Percentiles rank a stretch among this genome's conserved stretches.
phyloP scores from a whole-genome alignment of 1,139 yeast species.

The Protomyces inouyei region DNA sequence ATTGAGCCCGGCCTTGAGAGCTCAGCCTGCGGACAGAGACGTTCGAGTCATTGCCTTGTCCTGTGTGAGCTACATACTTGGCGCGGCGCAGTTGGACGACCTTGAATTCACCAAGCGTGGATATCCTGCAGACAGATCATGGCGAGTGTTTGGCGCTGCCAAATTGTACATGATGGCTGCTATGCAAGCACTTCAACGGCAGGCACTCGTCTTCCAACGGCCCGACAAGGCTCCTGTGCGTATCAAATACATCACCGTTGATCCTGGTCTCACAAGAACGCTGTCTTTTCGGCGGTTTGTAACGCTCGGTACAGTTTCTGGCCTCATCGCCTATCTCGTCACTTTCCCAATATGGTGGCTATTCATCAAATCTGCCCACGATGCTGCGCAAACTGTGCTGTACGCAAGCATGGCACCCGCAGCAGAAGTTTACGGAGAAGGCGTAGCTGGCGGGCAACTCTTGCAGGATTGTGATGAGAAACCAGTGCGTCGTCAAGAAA shows the following conservation, averaged over 20 bases:
- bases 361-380: slow-evolving; percentile 63
- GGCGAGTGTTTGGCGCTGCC: slow-evolving; percentile 75
- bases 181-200: slow-evolving; percentile 68
- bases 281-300: slow-evolving; percentile 75
- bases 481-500: slow-evolving; percentile 58
- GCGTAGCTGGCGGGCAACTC: slow-evolving; percentile 64
- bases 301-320: slow-evolving; percentile 70
- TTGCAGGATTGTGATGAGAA: slow-evolving; percentile 60
- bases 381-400: slow-evolving; percentile 75
- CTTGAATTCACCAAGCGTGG: slow-evolving; percentile 58
- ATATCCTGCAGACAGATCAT: slow-evolving; percentile 61
- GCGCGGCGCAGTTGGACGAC: slow-evolving; percentile 60
- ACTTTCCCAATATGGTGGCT: slow-evolving; percentile 80
- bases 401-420: slow-evolving; percentile 66
- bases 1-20: slow-evolving; percentile 71
- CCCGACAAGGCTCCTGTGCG: slow-evolving; percentile 63
- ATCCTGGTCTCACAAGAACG: slow-evolving; percentile 89
- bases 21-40: slow-evolving; percentile 92
- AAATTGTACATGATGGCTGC: slow-evolving; percentile 70
- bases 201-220: slow-evolving; percentile 53
- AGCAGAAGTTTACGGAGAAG: slow-evolving; percentile 33
- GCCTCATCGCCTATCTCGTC: slow-evolving; percentile 60
- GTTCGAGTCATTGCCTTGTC: slow-evolving; percentile 72
- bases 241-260: slow-evolving; percentile 68
- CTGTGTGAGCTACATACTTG: slow-evolving; percentile 73